Percentiles rank a stretch among this genome's conserved stretches.
Conservation (phyloP, 2,329 filamentous ascomycete genomes). For the Beauveria caledonica region DNA sequence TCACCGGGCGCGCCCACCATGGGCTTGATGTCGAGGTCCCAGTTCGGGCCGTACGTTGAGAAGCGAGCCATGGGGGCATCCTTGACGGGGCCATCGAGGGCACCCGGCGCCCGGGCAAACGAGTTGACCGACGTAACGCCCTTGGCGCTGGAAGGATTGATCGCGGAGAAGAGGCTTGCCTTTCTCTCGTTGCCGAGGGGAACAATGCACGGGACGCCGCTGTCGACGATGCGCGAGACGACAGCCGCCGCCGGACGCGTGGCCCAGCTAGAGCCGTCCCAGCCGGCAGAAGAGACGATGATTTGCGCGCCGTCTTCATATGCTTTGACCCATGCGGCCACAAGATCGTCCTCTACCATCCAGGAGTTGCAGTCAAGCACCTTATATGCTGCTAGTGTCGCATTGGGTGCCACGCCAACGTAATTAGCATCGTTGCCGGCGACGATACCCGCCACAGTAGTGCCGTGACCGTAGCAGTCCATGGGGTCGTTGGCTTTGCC, state of each 20-base stretch:
- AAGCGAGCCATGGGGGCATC: not conserved
- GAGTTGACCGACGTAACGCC: not conserved
- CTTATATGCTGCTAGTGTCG: not conserved
- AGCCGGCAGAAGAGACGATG: not conserved
- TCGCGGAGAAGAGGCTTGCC: not conserved
- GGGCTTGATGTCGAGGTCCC: not conserved
- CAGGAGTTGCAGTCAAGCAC: not conserved
- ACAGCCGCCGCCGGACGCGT: not conserved
- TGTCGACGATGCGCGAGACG: not conserved
- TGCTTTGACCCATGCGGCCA: not conserved
- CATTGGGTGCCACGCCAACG: not conserved
- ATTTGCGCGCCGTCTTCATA: not conserved
- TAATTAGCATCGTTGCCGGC: not conserved
- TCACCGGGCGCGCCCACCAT: not conserved
- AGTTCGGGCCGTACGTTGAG: not conserved
- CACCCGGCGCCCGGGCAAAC: not conserved
- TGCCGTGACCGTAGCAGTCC: not conserved
- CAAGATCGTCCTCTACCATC: not conserved
- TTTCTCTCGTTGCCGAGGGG: not conserved
- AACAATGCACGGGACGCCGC: not conserved
- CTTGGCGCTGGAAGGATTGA: not conserved
- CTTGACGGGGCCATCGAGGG: not conserved
- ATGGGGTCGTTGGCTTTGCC: not conserved
- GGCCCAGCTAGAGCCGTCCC: not conserved
- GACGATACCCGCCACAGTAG: not conserved